These are phyloP conservation scores for Gracilaria vermiculophylla DNA, from an alignment of 23 red algal genomes.

Conservation along the genomic window DNA sequence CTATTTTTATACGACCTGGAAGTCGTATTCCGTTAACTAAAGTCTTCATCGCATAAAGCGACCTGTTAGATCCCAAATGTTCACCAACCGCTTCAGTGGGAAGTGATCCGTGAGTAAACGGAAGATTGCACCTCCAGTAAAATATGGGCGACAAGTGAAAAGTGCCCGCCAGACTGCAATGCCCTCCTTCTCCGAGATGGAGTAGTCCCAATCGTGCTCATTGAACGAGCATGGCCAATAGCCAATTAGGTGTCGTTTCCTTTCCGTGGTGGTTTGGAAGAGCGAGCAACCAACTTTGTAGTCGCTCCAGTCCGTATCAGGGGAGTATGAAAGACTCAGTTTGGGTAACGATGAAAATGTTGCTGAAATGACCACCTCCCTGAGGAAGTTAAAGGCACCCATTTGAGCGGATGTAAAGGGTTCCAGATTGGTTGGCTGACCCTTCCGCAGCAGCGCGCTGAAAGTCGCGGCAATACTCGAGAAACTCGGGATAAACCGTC, in stretches of 20 bases:
- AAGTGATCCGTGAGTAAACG: slow-evolving; percentile 4
- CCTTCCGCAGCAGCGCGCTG: slow-evolving; percentile 3
- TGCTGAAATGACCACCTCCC: not conserved
- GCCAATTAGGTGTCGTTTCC: too few species aligned
- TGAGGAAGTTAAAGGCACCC: not conserved
- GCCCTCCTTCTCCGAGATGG: not conserved
- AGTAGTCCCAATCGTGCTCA: too few species aligned
- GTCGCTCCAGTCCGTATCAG: not conserved
- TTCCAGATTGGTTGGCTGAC: not conserved
- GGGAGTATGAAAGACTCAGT: not conserved
- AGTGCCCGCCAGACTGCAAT: not conserved
- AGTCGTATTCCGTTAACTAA: not conserved
- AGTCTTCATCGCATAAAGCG: slow-evolving; percentile 12
- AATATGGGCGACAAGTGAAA: not conserved
- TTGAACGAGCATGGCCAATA: too few species aligned
- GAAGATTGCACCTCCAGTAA: not conserved
- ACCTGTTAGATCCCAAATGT: not conserved
- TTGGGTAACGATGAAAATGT: not conserved
- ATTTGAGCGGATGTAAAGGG: not conserved
- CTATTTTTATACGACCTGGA: not conserved
- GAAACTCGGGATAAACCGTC: not conserved
- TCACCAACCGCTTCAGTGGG: not conserved
- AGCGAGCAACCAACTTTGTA: too few species aligned
- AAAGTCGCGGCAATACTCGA: not conserved
- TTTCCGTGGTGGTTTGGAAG: too few species aligned